These are phyloP conservation scores for Wickerhamomyces chaumierensis DNA, from an alignment of 805 yeast genomes.

Conservation along the genomic window DNA sequence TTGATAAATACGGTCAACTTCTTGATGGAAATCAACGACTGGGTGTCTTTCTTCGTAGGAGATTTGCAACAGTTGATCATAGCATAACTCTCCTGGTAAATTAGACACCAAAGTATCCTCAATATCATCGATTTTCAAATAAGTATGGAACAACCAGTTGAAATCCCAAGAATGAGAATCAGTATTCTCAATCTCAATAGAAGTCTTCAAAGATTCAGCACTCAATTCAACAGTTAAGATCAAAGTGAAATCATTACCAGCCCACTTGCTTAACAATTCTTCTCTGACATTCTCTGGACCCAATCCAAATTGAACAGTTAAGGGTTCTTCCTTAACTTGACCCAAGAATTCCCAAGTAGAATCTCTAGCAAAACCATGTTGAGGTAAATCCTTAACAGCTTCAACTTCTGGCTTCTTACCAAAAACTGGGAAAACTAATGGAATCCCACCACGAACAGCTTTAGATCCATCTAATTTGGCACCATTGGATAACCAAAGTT, in stretches of 20 bases:
- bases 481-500: constrained; percentile 68
- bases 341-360: constrained; percentile 92
- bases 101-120: constrained; percentile 71
- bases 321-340: constrained; percentile 55
- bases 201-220: constrained; percentile 47
- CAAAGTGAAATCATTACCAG: constrained; percentile 60
- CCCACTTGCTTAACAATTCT: constrained; percentile 53
- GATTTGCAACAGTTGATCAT: constrained; percentile 63
- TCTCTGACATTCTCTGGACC: constrained; percentile 72
- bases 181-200: constrained; percentile 66
- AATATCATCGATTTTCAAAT: constrained; percentile 65
- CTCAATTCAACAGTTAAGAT: constrained; percentile 56
- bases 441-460: constrained; percentile 97
- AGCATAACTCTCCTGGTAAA: constrained; percentile 58
- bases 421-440: constrained; percentile 88
- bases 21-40: constrained; percentile 59
- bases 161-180: constrained; percentile 60
- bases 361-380: constrained; percentile 93
- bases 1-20: constrained; percentile 77
- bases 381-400: constrained; percentile 60
- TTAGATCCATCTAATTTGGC: constrained; percentile 86
- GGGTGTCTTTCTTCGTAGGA: constrained; percentile 65
- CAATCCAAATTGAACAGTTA: constrained; percentile 82
- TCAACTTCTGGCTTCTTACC: constrained; percentile 57
- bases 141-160: constrained; percentile 94